Conservation (phyloP, 75 land plant genomes). For the Pseudotsuga menziesii region DNA sequence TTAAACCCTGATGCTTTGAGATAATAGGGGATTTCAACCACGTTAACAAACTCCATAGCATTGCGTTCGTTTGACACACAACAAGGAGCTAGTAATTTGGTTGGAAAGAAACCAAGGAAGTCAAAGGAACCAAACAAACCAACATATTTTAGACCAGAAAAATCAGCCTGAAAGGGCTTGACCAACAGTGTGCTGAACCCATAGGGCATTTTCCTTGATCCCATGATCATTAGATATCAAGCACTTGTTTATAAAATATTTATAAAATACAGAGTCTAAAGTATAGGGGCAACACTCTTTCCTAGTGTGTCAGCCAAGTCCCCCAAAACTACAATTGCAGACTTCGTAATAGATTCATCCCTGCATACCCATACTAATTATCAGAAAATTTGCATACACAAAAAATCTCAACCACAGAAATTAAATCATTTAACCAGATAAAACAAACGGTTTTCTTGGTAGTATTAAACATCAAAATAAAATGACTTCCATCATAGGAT, state of each 20-base stretch:
- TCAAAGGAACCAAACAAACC: background rate
- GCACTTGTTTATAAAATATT: conserved; percentile 86
- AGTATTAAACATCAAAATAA: background rate
- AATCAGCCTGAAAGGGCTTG: conserved; percentile 61
- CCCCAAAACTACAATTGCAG: conserved; percentile 91
- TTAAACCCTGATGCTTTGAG: background rate
- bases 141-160: conserved; percentile 7
- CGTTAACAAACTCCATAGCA: background rate
- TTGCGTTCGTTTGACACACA: too few species aligned
- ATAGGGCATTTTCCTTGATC: conserved; percentile 90
- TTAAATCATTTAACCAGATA: background rate
- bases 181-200: conserved; percentile 75
- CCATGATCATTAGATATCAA: conserved; percentile 70
- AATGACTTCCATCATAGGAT: conserved; percentile 22
- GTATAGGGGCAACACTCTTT: conserved; percentile 58
- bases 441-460: background rate
- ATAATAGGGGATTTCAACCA: background rate
- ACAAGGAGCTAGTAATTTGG: background rate
- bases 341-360: conserved; percentile 61
- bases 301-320: conserved; percentile 93
- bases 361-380: conserved; percentile 12
- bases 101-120: background rate
- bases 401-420: background rate
- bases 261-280: conserved; percentile 74
- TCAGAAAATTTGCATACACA: background rate